These are phyloP conservation scores for Vaucheria bursata DNA, from an alignment of 352 stramenopile species.

Conservation along the genomic window DNA sequence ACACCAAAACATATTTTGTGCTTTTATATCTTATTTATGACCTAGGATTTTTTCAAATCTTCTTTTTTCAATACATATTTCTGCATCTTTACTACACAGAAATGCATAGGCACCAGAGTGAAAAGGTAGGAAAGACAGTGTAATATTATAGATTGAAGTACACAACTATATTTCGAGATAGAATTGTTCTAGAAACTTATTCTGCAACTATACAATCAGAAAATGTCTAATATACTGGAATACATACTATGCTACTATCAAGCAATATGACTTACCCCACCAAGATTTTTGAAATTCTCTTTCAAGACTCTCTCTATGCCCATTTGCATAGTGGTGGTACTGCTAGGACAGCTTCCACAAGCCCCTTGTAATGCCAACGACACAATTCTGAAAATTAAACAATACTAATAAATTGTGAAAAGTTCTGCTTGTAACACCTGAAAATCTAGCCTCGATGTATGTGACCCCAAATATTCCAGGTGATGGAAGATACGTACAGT, in stretches of 20 bases:
- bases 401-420: neutral
- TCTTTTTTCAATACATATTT: too few relatives aligned
- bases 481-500: too few relatives aligned
- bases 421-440: conserved; percentile 27
- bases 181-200: too few relatives aligned
- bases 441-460: neutral
- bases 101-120: neutral
- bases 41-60: too few relatives aligned
- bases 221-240: neutral
- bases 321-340: conserved; percentile 73
- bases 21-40: too few relatives aligned
- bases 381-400: neutral
- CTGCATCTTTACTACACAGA: neutral
- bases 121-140: too few relatives aligned
- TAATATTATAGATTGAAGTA: too few relatives aligned
- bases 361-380: conserved; percentile 55
- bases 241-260: too few relatives aligned
- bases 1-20: too few relatives aligned
- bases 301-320: conserved; percentile 66
- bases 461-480: too few relatives aligned
- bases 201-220: neutral
- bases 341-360: conserved; percentile 62
- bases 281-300: conserved; percentile 51
- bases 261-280: conserved; percentile 26
- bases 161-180: too few relatives aligned